Evolutionary conservation across 2,329 filamentous ascomycete genomes (phyloP).

Genomic region (Hypoxylon sp.): DNA sequence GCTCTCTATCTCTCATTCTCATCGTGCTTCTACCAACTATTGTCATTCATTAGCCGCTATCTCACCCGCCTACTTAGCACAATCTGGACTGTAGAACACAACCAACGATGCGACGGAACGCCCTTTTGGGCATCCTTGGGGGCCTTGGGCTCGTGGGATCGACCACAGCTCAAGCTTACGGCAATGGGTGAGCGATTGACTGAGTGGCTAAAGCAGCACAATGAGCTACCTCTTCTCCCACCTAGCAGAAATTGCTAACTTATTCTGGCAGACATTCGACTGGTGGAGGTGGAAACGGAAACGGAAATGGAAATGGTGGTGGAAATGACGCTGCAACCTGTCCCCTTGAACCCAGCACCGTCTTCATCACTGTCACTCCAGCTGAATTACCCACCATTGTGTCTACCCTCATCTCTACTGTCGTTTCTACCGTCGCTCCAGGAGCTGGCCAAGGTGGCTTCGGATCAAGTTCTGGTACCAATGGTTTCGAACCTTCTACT

Average conservation of each 20-base stretch:
- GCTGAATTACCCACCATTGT: conserved; percentile 51
- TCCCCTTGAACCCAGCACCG: conserved; percentile 59
- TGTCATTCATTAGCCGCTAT: conserved; percentile 44
- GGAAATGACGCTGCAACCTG: conserved; percentile 56
- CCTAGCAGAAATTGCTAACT: conserved; percentile 23
- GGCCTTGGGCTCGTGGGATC: conserved; percentile 47
- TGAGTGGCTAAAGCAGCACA: conserved; percentile 21
- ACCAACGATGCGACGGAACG: conserved; percentile 49
- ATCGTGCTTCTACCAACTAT: conserved; percentile 31
- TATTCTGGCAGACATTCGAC: conserved; percentile 26
- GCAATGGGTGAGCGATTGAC: conserved; percentile 47
- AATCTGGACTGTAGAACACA: conserved; percentile 29
- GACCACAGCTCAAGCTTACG: conserved; percentile 49
- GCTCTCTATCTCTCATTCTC: conserved; percentile 19
- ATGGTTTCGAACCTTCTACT: conserved; percentile 41
- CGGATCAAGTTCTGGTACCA: conserved; percentile 40
- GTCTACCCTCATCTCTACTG: conserved; percentile 54
- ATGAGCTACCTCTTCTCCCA: background rate
- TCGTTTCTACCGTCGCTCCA: conserved; percentile 48
- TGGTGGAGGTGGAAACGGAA: conserved; percentile 15
- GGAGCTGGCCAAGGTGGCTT: conserved; percentile 38
- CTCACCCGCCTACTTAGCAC: conserved; percentile 32
- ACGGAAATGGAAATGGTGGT: conserved; percentile 29
- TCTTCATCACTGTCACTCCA: conserved; percentile 64
- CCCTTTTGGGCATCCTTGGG: conserved; percentile 50